These are phyloP conservation scores for Carpinus viminea DNA, from an alignment of 306 rosid genomes.

Conservation along the genomic window DNA sequence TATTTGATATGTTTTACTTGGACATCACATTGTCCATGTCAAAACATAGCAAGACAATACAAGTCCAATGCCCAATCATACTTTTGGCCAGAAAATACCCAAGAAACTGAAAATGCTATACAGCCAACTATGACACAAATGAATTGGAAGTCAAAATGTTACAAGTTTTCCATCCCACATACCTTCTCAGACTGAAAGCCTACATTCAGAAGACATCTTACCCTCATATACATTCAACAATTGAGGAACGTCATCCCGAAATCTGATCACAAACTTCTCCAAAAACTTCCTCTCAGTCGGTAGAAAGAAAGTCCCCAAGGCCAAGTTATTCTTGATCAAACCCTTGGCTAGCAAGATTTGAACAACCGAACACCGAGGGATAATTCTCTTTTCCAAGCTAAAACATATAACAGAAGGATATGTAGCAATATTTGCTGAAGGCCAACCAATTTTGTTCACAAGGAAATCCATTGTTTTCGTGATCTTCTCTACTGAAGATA, in stretches of 20 bases:
- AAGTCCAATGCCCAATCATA: not conserved
- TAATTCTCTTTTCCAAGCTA: too few species aligned
- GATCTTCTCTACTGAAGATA: too few species aligned
- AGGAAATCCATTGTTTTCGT: too few species aligned
- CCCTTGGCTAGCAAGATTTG: constrained; percentile 8
- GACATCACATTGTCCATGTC: too few species aligned
- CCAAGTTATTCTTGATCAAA: constrained; percentile 20
- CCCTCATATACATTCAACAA: constrained; percentile 15
- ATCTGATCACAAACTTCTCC: not conserved
- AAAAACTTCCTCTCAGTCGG: constrained; percentile 3
- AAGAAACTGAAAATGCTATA: too few species aligned
- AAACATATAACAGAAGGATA: too few species aligned
- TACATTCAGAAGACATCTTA: not conserved
- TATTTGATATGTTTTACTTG: not conserved
- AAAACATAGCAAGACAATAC: not conserved
- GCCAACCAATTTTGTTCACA: too few species aligned
- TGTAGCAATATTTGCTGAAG: too few species aligned
- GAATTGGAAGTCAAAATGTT: too few species aligned
- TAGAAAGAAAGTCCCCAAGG: not conserved
- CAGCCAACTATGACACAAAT: too few species aligned
- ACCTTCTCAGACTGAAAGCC: not conserved
- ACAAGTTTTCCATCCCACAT: too few species aligned
- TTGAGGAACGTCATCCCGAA: not conserved
- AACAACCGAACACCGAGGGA: too few species aligned
- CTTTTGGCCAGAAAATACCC: not conserved